These are phyloP conservation scores for Cerrena zonata DNA, from an alignment of 1,284 basidiomycete species.

Conservation along the genomic window DNA sequence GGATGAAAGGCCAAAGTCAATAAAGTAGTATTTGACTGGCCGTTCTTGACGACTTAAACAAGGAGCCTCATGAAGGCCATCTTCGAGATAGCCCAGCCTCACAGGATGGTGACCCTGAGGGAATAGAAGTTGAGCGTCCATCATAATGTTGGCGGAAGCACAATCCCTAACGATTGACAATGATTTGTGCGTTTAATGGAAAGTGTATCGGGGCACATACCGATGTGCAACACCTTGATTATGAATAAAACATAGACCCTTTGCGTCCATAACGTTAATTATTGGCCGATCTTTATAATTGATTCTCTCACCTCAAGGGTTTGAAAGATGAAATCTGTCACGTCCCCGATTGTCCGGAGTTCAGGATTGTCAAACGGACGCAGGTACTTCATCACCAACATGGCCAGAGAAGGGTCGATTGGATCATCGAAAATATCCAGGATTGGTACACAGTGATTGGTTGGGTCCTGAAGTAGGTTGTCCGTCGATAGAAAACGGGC, in stretches of 20 bases:
- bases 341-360: slow-evolving; percentile 20
- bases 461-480: slow-evolving; percentile 1
- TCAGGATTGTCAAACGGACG: slow-evolving; percentile 19
- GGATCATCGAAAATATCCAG: slow-evolving; percentile 17
- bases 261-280: neutral
- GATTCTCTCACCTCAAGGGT: slow-evolving; percentile 21
- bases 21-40: slow-evolving; percentile 24
- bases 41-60: slow-evolving; percentile 10
- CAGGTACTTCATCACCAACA: slow-evolving; percentile 25
- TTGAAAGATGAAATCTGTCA: slow-evolving; percentile 23
- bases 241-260: slow-evolving; percentile 26
- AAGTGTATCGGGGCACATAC: slow-evolving; percentile 8
- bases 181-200: too few relatives aligned
- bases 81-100: slow-evolving; percentile 4
- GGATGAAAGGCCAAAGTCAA: slow-evolving; percentile 25
- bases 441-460: slow-evolving; percentile 17
- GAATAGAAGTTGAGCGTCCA: slow-evolving; percentile 23
- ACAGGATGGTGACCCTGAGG: slow-evolving; percentile 24
- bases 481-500: slow-evolving; percentile 9
- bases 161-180: slow-evolving; percentile 18
- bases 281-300: neutral
- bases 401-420: slow-evolving; percentile 8
- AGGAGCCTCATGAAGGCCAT: slow-evolving; percentile 7
- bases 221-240: slow-evolving; percentile 22
- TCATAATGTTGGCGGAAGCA: slow-evolving; percentile 24